phyloP scores from a whole-genome alignment of 2,329 filamentous ascomycete genomes.

The Colletotrichum liriopes region DNA sequence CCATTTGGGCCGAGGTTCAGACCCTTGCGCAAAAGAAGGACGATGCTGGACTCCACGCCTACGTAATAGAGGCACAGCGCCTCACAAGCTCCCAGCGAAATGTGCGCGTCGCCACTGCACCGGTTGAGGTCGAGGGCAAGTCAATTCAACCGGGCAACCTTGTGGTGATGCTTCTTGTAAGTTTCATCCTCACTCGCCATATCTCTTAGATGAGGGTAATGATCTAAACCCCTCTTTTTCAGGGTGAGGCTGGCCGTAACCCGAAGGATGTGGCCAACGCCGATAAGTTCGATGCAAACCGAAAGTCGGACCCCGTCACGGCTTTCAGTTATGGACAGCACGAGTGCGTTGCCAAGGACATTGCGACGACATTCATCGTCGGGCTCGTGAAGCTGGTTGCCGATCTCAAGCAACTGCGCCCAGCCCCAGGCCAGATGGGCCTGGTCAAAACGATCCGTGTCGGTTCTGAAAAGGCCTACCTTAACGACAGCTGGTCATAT shows the following conservation, averaged over 20 bases:
- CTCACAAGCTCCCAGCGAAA: slow-evolving; percentile 58
- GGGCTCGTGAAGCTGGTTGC: slow-evolving; percentile 61
- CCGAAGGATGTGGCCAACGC: slow-evolving; percentile 55
- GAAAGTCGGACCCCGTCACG: slow-evolving; percentile 57
- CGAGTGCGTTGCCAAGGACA: slow-evolving; percentile 60
- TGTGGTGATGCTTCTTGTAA: slow-evolving; percentile 59
- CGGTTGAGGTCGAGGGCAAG: slow-evolving; percentile 56
- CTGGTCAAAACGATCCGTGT: slow-evolving; percentile 60
- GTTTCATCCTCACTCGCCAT: slow-evolving; percentile 32
- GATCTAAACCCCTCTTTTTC: not conserved
- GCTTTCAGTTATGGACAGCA: slow-evolving; percentile 64
- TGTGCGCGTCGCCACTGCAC: slow-evolving; percentile 53
- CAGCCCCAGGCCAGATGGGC: slow-evolving; percentile 63
- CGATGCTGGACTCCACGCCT: slow-evolving; percentile 53
- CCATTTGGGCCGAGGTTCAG: slow-evolving; percentile 62
- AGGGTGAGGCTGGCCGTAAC: slow-evolving; percentile 59
- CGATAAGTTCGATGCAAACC: slow-evolving; percentile 59
- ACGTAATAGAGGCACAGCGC: slow-evolving; percentile 59
- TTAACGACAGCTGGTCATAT: slow-evolving; percentile 65
- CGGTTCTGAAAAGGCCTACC: slow-evolving; percentile 58
- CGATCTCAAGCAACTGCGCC: slow-evolving; percentile 61
- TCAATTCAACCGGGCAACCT: slow-evolving; percentile 57
- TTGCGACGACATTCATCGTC: slow-evolving; percentile 58
- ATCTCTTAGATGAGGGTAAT: not conserved
- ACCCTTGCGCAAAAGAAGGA: slow-evolving; percentile 54